These are phyloP conservation scores for Parastagonospora nodorum DNA, from an alignment of 2,329 filamentous ascomycete genomes.

Conservation along the genomic window DNA sequence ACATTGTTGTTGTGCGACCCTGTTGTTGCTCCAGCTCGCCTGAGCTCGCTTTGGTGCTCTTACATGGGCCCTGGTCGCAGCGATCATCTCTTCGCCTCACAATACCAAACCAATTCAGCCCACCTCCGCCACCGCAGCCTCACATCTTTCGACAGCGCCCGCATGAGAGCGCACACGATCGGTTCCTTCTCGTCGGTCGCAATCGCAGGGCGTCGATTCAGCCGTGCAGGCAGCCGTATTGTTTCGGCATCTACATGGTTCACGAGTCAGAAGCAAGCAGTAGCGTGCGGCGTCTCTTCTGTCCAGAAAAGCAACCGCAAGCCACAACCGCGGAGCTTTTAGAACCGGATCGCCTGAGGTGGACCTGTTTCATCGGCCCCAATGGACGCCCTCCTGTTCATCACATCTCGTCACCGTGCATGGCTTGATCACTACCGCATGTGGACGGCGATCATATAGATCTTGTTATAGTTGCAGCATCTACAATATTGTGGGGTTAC, in stretches of 20 bases:
- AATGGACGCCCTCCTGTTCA: constrained; percentile 7
- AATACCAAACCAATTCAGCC: constrained; percentile 5
- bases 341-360: constrained; percentile 13
- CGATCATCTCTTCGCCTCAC: constrained; percentile 19
- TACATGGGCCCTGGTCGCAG: constrained; percentile 8
- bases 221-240: background rate
- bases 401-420: constrained; percentile 19
- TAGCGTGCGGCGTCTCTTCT: constrained; percentile 6
- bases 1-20: constrained; percentile 11
- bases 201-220: constrained; percentile 3
- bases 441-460: constrained; percentile 22
- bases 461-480: constrained; percentile 18
- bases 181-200: background rate
- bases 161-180: constrained; percentile 2
- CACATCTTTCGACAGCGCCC: constrained; percentile 10
- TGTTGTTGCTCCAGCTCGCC: constrained; percentile 1
- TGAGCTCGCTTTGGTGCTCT: constrained; percentile 1
- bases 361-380: constrained; percentile 2
- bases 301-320: constrained; percentile 9
- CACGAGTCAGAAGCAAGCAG: constrained; percentile 2
- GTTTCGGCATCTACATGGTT: constrained; percentile 1
- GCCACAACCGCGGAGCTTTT: constrained; percentile 11
- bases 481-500: constrained; percentile 10
- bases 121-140: constrained; percentile 16
- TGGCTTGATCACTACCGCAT: constrained; percentile 12